These are phyloP conservation scores for Smallanthus sonchifolius DNA, from an alignment of 129 eudicot genomes.

Conservation along the genomic window DNA sequence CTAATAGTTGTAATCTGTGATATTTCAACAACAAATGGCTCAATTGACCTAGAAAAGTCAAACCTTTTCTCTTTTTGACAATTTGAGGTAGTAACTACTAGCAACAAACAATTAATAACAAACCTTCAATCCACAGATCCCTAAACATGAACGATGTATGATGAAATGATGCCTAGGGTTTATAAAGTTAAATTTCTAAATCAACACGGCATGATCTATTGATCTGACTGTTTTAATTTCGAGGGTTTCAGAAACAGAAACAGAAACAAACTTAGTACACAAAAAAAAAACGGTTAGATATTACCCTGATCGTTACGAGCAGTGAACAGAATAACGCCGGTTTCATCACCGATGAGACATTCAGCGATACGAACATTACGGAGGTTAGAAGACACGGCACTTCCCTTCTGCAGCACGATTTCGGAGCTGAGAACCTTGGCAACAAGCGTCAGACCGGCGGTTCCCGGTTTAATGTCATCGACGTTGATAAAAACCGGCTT, in stretches of 20 bases:
- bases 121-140: not conserved
- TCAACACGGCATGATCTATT: not conserved
- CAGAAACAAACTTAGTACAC: not conserved
- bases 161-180: slow-evolving; percentile 7
- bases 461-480: slow-evolving; percentile 30
- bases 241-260: slow-evolving; percentile 2
- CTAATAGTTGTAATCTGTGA: not conserved
- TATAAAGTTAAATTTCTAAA: not conserved
- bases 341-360: slow-evolving; percentile 41
- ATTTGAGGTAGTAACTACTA: not conserved
- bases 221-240: not conserved
- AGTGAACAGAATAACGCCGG: slow-evolving; percentile 29
- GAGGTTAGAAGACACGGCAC: slow-evolving; percentile 10
- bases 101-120: not conserved
- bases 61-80: not conserved
- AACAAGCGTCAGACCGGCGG: slow-evolving; percentile 30
- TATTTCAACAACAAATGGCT: not conserved
- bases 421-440: slow-evolving; percentile 30
- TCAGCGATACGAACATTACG: slow-evolving; percentile 34
- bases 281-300: not conserved
- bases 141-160: slow-evolving; percentile 1
- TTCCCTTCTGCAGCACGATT: slow-evolving; percentile 29
- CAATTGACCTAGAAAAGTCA: slow-evolving; percentile 3
- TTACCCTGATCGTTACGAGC: slow-evolving; percentile 47
- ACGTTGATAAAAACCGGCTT: slow-evolving; percentile 34